These are phyloP conservation scores for Pyrenophora tritici-repentis DNA, from an alignment of 2,329 filamentous ascomycete species.

Conservation along the genomic window DNA sequence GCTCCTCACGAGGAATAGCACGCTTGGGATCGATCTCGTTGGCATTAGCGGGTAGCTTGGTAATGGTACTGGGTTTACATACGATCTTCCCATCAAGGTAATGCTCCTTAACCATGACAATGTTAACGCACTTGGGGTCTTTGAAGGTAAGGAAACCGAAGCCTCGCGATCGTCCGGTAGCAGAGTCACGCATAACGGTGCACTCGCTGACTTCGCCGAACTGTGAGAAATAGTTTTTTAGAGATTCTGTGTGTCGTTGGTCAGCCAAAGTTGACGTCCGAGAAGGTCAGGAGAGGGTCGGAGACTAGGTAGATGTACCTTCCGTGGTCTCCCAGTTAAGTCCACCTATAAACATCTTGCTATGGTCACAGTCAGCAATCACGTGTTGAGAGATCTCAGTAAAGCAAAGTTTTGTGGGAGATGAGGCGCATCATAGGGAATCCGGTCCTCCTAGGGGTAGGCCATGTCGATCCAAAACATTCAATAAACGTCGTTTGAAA, in stretches of 20 bases:
- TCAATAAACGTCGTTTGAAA: not conserved
- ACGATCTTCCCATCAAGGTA: conserved; percentile 98
- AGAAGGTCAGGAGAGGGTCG: too few species aligned
- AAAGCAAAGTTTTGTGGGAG: not conserved
- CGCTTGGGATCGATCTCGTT: conserved; percentile 93
- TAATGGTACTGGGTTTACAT: conserved; percentile 50
- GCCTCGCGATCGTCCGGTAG: conserved; percentile 88
- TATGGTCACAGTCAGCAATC: conserved; percentile 49
- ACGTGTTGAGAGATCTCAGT: not conserved
- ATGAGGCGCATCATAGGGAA: conserved; percentile 19
- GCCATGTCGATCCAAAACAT: not conserved
- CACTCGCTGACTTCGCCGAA: conserved; percentile 97
- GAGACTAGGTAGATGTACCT: conserved; percentile 64
- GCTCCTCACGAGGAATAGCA: conserved; percentile 94
- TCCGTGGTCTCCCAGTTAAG: conserved; percentile 99
- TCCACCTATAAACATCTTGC: conserved; percentile 99
- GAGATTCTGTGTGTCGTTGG: conserved; percentile 69
- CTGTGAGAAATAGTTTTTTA: conserved; percentile 95
- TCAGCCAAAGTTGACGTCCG: not conserved
- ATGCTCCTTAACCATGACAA: conserved; percentile 99
- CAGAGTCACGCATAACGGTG: conserved; percentile 98
- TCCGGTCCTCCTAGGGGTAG: not conserved
- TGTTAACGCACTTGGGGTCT: conserved; percentile 96
- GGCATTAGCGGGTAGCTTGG: conserved; percentile 23
- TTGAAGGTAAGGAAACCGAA: conserved; percentile 98